A percentile compares a stretch with the other conserved stretches of the same genome.
Conservation (phyloP, 2,329 filamentous ascomycete genomes). For the Colletotrichum tropicale region DNA sequence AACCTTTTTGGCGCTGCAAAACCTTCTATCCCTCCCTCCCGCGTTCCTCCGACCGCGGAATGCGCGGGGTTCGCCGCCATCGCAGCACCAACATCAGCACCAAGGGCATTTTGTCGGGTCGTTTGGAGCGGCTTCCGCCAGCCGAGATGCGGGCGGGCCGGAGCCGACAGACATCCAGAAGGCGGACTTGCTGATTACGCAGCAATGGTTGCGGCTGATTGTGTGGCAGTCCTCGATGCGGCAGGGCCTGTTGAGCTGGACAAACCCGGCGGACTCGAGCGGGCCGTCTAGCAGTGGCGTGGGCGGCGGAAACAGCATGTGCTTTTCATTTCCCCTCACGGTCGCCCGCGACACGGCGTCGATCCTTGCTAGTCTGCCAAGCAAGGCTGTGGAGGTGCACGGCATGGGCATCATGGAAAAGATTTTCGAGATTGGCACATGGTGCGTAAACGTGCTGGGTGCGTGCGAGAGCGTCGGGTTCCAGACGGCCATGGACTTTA, state of each 20-base stretch:
- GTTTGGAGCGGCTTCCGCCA: background rate
- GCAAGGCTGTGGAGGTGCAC: slow-evolving; percentile 48
- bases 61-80: slow-evolving; percentile 30
- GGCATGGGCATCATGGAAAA: slow-evolving; percentile 56
- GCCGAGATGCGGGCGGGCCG: slow-evolving; percentile 30
- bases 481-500: slow-evolving; percentile 32
- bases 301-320: slow-evolving; percentile 48
- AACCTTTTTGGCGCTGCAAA: slow-evolving; percentile 39
- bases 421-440: slow-evolving; percentile 52
- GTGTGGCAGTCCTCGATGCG: slow-evolving; percentile 76
- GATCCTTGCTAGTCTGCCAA: slow-evolving; percentile 44
- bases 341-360: slow-evolving; percentile 63
- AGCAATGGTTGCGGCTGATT: slow-evolving; percentile 73
- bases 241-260: slow-evolving; percentile 65
- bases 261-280: slow-evolving; percentile 19
- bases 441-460: slow-evolving; percentile 48
- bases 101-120: slow-evolving; percentile 1
- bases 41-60: slow-evolving; percentile 30
- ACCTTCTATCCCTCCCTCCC: slow-evolving; percentile 35
- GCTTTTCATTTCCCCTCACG: slow-evolving; percentile 64
- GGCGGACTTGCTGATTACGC: slow-evolving; percentile 71
- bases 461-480: slow-evolving; percentile 33
- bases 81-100: background rate
- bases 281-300: background rate
- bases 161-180: slow-evolving; percentile 67